Conservation (phyloP, 2,329 filamentous ascomycete genomes). For the Cyclaneusma minus region DNA sequence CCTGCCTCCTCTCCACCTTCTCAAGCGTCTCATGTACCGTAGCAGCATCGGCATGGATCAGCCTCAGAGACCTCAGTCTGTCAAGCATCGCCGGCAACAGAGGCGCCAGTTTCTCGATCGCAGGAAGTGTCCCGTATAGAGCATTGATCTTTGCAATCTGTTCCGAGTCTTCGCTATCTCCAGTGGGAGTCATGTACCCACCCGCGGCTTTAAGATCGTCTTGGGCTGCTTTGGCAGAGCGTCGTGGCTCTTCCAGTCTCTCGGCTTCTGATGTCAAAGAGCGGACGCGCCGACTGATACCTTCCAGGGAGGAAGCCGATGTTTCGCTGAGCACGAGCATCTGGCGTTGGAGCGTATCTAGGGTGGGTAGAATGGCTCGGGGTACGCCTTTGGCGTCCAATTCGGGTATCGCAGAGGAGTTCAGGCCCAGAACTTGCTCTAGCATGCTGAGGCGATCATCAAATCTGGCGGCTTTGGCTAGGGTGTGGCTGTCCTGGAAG, state of each 20-base stretch:
- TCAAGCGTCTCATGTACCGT: constrained; percentile 64
- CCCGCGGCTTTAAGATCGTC: constrained; percentile 34
- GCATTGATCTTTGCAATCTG: constrained; percentile 80
- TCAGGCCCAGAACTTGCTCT: constrained; percentile 64
- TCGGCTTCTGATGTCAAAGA: constrained; percentile 60
- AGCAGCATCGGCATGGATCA: constrained; percentile 77
- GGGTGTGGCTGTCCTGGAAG: constrained; percentile 52
- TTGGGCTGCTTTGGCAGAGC: constrained; percentile 44
- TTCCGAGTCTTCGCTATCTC: constrained; percentile 39
- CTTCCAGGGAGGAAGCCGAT: constrained; percentile 57
- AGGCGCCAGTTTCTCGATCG: constrained; percentile 74
- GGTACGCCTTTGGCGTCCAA: constrained; percentile 38
- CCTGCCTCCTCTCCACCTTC: constrained; percentile 63
- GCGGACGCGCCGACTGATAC: constrained; percentile 52
- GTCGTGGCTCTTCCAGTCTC: constrained; percentile 48
- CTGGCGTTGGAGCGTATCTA: constrained; percentile 69
- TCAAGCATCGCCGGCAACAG: constrained; percentile 76
- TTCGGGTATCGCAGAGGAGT: constrained; percentile 50
- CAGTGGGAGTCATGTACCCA: constrained; percentile 22
- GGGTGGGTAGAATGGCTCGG: constrained; percentile 63
- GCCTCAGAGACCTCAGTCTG: constrained; percentile 65
- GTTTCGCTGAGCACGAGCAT: constrained; percentile 60
- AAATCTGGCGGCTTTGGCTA: constrained; percentile 76
- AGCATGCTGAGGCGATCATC: constrained; percentile 65
- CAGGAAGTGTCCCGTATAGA: constrained; percentile 75